These are phyloP conservation scores for Groenewaldozyma sp. DNA, from an alignment of 1,139 yeast genomes.

Conservation along the genomic window DNA sequence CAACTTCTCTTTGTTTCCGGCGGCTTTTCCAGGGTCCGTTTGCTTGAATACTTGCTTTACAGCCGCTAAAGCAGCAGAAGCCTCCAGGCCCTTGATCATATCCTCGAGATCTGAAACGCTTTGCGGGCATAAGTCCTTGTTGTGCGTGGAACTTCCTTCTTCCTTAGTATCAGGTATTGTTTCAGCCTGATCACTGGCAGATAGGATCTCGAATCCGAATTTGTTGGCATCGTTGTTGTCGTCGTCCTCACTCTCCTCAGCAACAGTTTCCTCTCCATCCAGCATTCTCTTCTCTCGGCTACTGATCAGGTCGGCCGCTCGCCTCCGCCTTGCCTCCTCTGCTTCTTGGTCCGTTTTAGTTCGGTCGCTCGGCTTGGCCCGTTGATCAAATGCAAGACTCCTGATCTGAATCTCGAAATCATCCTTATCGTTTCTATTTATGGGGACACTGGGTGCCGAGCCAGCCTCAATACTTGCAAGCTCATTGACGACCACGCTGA, in stretches of 20 bases:
- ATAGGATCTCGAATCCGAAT: constrained; percentile 18
- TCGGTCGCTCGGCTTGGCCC: constrained; percentile 94
- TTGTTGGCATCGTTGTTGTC: constrained; percentile 26
- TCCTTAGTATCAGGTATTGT: constrained; percentile 9
- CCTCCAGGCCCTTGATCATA: constrained; percentile 16
- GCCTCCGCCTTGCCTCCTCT: constrained; percentile 61
- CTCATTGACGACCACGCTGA: constrained; percentile 27
- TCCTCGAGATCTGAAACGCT: background rate
- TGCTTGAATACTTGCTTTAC: constrained; percentile 48
- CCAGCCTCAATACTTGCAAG: constrained; percentile 26
- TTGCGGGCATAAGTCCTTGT: no score
- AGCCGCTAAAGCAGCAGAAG: constrained; percentile 39
- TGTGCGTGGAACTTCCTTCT: constrained; percentile 3
- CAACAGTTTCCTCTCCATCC: constrained; percentile 41
- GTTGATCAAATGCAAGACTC: constrained; percentile 70
- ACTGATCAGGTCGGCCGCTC: constrained; percentile 59
- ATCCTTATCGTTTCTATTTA: constrained; percentile 28
- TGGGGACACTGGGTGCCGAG: constrained; percentile 18
- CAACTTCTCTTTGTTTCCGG: constrained; percentile 72
- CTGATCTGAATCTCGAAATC: constrained; percentile 71
- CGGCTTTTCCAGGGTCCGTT: constrained; percentile 69
- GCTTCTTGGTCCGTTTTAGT: constrained; percentile 89
- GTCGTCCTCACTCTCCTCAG: constrained; percentile 42
- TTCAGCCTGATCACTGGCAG: constrained; percentile 17
- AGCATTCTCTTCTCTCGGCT: constrained; percentile 81